These are phyloP conservation scores for Dissophora globulifera DNA, from an alignment of 192 early-diverging fungal genomes.

Conservation along the genomic window DNA sequence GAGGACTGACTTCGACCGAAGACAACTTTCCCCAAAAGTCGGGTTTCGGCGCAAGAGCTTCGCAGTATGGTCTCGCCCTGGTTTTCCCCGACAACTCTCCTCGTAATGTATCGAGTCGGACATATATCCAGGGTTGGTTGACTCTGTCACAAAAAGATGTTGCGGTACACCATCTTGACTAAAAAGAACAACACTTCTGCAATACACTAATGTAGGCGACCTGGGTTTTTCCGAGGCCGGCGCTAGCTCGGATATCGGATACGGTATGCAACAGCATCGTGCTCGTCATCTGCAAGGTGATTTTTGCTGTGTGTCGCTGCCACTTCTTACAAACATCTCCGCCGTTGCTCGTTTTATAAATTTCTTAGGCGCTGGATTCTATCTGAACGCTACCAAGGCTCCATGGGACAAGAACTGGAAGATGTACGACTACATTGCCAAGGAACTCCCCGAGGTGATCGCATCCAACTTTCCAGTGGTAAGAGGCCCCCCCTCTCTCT, in stretches of 20 bases:
- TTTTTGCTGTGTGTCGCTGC: background rate
- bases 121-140: background rate
- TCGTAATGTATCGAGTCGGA: constrained; percentile 53
- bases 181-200: too few relatives aligned
- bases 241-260: too few relatives aligned
- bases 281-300: background rate
- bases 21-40: constrained; percentile 93
- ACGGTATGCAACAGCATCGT: too few relatives aligned
- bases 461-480: constrained; percentile 68
- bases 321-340: background rate
- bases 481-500: constrained; percentile 27
- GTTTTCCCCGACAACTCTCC: constrained; percentile 91
- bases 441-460: constrained; percentile 76
- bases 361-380: constrained; percentile 67
- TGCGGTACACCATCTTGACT: background rate
- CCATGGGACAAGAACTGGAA: constrained; percentile 80
- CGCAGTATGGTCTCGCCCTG: constrained; percentile 76
- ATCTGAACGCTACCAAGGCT: constrained; percentile 79
- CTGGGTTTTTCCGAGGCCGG: constrained; percentile 78
- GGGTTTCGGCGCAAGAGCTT: constrained; percentile 72
- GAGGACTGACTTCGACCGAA: constrained; percentile 85
- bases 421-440: constrained; percentile 87
- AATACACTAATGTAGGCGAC: constrained; percentile 53
- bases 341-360: background rate
- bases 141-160: too few relatives aligned